These are phyloP conservation scores for Pseudocercospora crystallina DNA, from an alignment of 2,329 filamentous ascomycete genomes.

Conservation along the genomic window DNA sequence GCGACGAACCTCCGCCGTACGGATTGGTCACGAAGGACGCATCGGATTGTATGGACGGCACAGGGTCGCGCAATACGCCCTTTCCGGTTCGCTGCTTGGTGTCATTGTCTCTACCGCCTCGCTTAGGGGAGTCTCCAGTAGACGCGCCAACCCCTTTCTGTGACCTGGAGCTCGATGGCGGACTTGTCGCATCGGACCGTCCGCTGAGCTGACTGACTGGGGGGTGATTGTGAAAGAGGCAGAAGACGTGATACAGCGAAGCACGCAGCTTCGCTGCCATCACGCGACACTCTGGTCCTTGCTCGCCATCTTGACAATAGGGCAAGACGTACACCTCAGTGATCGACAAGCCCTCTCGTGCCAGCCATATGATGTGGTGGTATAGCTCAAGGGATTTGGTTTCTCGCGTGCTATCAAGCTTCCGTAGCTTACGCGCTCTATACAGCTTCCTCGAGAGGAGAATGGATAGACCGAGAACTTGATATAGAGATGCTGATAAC, in stretches of 20 bases:
- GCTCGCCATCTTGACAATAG: constrained; percentile 65
- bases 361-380: constrained; percentile 91
- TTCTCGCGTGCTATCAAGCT: constrained; percentile 74
- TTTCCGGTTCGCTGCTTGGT: constrained; percentile 25
- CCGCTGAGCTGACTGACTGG: constrained; percentile 61
- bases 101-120: constrained; percentile 24
- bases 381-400: constrained; percentile 81
- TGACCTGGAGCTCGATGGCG: constrained; percentile 24
- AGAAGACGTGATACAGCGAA: constrained; percentile 95
- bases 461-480: constrained; percentile 85
- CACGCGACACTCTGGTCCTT: constrained; percentile 78
- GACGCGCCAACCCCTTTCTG: constrained; percentile 17
- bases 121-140: constrained; percentile 18
- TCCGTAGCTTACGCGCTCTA: constrained; percentile 77
- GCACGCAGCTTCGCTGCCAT: constrained; percentile 88
- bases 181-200: constrained; percentile 26
- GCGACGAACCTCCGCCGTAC: constrained; percentile 43
- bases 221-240: constrained; percentile 90
- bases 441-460: constrained; percentile 82
- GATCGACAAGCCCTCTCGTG: constrained; percentile 84
- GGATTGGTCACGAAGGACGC: constrained; percentile 54
- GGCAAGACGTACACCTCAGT: constrained; percentile 84
- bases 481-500: constrained; percentile 80
- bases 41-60: constrained; percentile 50
- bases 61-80: constrained; percentile 47